phyloP scores from a whole-genome alignment of 352 stramenopile genomes.

The Pilasporangium apinafurcum region DNA sequence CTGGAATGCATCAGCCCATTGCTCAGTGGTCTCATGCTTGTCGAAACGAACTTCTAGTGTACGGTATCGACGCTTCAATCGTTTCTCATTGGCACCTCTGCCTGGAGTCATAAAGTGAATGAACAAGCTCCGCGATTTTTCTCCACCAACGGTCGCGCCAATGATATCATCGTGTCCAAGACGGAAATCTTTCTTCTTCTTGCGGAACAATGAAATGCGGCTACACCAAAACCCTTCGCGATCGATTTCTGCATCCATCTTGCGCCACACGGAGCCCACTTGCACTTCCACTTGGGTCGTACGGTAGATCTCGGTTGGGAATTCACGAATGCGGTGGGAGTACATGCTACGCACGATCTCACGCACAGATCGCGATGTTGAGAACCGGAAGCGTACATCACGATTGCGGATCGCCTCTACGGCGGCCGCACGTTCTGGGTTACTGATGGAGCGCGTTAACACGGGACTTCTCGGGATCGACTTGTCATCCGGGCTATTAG shows the following conservation, averaged over 20 bases:
- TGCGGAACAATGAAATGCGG: slow-evolving; percentile 54
- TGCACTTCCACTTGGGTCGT: slow-evolving; percentile 28
- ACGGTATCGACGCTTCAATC: slow-evolving; percentile 49
- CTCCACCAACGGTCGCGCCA: slow-evolving; percentile 18
- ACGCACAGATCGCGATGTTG: slow-evolving; percentile 41
- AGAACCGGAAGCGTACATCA: slow-evolving; percentile 56
- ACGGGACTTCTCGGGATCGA: slow-evolving; percentile 3
- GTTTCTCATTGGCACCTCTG: slow-evolving; percentile 38
- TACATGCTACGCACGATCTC: slow-evolving; percentile 72
- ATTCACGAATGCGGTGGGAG: slow-evolving; percentile 44
- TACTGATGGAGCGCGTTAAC: slow-evolving; percentile 49
- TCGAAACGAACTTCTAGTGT: slow-evolving; percentile 30
- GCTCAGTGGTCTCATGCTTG: slow-evolving; percentile 13
- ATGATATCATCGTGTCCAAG: slow-evolving; percentile 56
- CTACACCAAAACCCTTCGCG: slow-evolving; percentile 48
- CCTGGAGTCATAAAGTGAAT: slow-evolving; percentile 67
- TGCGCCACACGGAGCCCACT: slow-evolving; percentile 41
- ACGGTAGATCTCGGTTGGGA: slow-evolving; percentile 34
- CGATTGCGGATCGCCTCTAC: slow-evolving; percentile 52
- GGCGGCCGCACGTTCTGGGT: slow-evolving; percentile 38
- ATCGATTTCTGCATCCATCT: slow-evolving; percentile 38
- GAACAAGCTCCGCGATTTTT: slow-evolving; percentile 17
- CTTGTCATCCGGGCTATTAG: slow-evolving; percentile 4
- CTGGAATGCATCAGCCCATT: slow-evolving; percentile 38
- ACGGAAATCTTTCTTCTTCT: slow-evolving; percentile 42